These are phyloP conservation scores for Populus simonii DNA, from an alignment of 345 rosid species.

Conservation along the genomic window DNA sequence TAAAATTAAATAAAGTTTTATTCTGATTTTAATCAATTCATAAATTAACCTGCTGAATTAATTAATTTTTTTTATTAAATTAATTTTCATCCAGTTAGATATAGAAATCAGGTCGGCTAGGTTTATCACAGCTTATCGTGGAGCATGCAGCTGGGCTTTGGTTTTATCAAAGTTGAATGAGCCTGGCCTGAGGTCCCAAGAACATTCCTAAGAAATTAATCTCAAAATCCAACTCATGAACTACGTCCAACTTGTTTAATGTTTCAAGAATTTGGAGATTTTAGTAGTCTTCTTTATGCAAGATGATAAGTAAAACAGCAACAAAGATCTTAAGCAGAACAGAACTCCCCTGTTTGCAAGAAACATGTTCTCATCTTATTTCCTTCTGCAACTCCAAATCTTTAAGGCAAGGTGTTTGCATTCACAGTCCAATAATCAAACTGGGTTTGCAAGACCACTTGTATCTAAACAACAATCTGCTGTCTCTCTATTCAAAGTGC, in stretches of 20 bases:
- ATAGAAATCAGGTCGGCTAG: no score
- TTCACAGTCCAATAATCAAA: conserved; percentile 57
- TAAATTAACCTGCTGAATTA: no score
- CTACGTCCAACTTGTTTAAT: background rate
- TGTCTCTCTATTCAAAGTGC: conserved; percentile 48
- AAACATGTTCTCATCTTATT: conserved; percentile 40
- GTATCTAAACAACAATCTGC: conserved; percentile 57
- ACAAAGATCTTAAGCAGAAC: conserved; percentile 14
- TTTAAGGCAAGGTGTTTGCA: conserved; percentile 43
- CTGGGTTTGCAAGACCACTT: conserved; percentile 39
- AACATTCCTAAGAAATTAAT: background rate
- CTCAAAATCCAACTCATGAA: background rate
- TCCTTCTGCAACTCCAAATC: conserved; percentile 50
- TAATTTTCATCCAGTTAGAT: no score
- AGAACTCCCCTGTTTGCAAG: conserved; percentile 35
- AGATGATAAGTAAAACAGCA: conserved; percentile 35
- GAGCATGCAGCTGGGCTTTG: background rate
- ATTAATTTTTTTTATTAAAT: no score
- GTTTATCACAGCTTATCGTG: no score
- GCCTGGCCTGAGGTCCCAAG: background rate
- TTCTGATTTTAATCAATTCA: no score
- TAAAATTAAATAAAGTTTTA: no score
- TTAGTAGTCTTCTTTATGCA: background rate
- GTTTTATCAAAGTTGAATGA: background rate
- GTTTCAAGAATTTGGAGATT: background rate